A percentile compares a stretch with the other conserved stretches of the same genome.
phyloP scores from a whole-genome alignment of 768 basidiomycete species.

The Gloeostereum incarnatum region DNA sequence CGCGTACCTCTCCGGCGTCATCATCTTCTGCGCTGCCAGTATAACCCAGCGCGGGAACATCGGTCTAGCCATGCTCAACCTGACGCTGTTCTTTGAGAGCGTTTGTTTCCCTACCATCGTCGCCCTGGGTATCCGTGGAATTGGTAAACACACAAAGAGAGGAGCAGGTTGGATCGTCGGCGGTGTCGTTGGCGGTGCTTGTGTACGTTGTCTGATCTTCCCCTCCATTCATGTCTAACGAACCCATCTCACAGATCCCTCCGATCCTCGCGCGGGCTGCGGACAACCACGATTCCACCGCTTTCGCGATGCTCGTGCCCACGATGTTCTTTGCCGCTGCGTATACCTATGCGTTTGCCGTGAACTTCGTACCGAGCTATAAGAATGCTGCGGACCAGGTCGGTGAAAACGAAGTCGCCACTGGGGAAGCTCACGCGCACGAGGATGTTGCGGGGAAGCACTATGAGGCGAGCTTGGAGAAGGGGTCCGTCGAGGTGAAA shows the following conservation, averaged over 20 bases:
- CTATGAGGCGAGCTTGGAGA: no score
- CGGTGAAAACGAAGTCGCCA: neutral
- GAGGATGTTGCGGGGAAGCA: no score
- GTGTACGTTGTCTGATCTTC: slow-evolving; percentile 11
- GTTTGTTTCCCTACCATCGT: slow-evolving; percentile 27
- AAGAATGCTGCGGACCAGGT: neutral
- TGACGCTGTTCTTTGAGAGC: slow-evolving; percentile 25
- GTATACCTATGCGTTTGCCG: slow-evolving; percentile 16
- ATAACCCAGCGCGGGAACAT: slow-evolving; percentile 20
- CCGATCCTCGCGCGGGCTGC: slow-evolving; percentile 21
- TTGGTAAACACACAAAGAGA: slow-evolving; percentile 23
- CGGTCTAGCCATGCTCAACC: slow-evolving; percentile 20
- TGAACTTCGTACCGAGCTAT: slow-evolving; percentile 21
- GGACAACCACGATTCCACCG: slow-evolving; percentile 20
- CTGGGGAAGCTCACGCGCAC: no score
- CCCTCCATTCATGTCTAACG: neutral
- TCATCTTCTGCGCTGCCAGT: slow-evolving; percentile 19
- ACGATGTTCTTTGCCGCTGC: slow-evolving; percentile 19
- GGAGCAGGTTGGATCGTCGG: slow-evolving; percentile 21
- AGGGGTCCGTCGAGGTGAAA: no score
- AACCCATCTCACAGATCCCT: slow-evolving; percentile 13
- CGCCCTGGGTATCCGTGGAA: slow-evolving; percentile 20
- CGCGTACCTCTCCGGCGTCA: slow-evolving; percentile 16
- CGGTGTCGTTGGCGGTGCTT: slow-evolving; percentile 22
- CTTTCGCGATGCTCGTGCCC: slow-evolving; percentile 23